Evolutionary conservation across 2,329 filamentous ascomycete species (phyloP).

Genomic region (Fusarium hostae): DNA sequence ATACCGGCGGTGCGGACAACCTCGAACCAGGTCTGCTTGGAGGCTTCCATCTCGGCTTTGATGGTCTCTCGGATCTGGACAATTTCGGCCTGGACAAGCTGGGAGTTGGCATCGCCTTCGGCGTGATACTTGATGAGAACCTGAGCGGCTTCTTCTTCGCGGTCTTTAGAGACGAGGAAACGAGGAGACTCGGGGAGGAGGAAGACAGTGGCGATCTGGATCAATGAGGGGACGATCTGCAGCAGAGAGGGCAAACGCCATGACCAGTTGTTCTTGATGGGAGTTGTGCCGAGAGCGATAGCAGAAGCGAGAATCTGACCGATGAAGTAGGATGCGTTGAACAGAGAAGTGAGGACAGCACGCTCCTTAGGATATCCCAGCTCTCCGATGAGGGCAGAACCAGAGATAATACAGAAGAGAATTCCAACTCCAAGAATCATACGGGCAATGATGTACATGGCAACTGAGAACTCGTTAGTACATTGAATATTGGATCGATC

Average conservation of each 20-base stretch:
- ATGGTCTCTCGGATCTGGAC: slow-evolving; percentile 69
- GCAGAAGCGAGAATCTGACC: slow-evolving; percentile 62
- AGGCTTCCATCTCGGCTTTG: slow-evolving; percentile 63
- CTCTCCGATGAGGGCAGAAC: slow-evolving; percentile 68
- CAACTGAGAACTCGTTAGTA: slow-evolving; percentile 48
- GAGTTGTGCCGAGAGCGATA: slow-evolving; percentile 59
- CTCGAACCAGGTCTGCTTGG: slow-evolving; percentile 62
- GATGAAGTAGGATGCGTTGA: slow-evolving; percentile 63
- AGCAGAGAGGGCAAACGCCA: slow-evolving; percentile 57
- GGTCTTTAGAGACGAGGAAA: slow-evolving; percentile 48
- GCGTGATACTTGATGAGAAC: slow-evolving; percentile 59
- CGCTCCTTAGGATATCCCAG: slow-evolving; percentile 70
- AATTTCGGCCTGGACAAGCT: slow-evolving; percentile 68
- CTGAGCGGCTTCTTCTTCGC: slow-evolving; percentile 47
- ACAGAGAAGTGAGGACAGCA: slow-evolving; percentile 55
- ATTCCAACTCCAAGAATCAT: slow-evolving; percentile 72
- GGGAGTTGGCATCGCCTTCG: slow-evolving; percentile 61
- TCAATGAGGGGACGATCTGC: slow-evolving; percentile 54
- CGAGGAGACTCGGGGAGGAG: slow-evolving; percentile 49
- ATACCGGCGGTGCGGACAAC: slow-evolving; percentile 62
- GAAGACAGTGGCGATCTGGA: slow-evolving; percentile 55
- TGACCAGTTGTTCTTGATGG: slow-evolving; percentile 45
- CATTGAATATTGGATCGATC: rapidly evolving
- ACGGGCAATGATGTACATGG: slow-evolving; percentile 70
- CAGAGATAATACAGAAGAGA: slow-evolving; percentile 68